Evolutionary conservation across 257 asterid species (phyloP).

Genomic region (Plantago major): DNA sequence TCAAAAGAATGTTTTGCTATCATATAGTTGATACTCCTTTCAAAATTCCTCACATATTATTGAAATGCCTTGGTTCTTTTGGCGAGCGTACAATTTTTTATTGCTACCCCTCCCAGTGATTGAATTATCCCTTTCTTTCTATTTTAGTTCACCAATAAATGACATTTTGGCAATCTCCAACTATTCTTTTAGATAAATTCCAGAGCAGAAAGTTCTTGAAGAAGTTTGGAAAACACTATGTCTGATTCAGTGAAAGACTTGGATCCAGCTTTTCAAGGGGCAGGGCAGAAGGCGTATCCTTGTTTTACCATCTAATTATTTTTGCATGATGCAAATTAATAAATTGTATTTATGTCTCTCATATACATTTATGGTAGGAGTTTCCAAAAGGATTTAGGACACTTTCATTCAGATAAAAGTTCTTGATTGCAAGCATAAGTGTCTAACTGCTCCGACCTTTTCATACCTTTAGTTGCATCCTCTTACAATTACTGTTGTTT

Average conservation of each 20-base stretch:
- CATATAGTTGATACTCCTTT: not conserved
- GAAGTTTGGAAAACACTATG: constrained; percentile 44
- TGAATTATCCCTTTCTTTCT: constrained; percentile 4
- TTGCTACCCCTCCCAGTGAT: not conserved
- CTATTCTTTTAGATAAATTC: constrained; percentile 36
- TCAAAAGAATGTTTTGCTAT: not conserved
- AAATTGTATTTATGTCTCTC: constrained; percentile 7
- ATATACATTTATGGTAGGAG: constrained; percentile 6
- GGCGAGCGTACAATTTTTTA: too few species aligned
- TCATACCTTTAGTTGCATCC: constrained; percentile 10
- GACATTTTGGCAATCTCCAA: not conserved
- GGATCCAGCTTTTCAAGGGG: constrained; percentile 95
- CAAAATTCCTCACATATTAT: constrained; percentile 3
- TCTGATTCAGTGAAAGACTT: constrained; percentile 84
- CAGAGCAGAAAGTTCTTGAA: constrained; percentile 8
- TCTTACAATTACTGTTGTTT: constrained; percentile 13
- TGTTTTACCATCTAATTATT: constrained; percentile 4
- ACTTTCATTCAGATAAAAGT: not conserved
- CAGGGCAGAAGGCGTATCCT: constrained; percentile 99
- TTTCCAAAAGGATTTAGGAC: constrained; percentile 9
- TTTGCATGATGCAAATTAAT: constrained; percentile 2
- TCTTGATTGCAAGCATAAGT: not conserved
- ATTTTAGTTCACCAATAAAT: not conserved
- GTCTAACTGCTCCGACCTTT: constrained; percentile 1
- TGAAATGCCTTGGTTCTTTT: constrained; percentile 6